Evolutionary conservation across 2,329 filamentous ascomycete species (phyloP).

Genomic region (Ophiostoma australiae): DNA sequence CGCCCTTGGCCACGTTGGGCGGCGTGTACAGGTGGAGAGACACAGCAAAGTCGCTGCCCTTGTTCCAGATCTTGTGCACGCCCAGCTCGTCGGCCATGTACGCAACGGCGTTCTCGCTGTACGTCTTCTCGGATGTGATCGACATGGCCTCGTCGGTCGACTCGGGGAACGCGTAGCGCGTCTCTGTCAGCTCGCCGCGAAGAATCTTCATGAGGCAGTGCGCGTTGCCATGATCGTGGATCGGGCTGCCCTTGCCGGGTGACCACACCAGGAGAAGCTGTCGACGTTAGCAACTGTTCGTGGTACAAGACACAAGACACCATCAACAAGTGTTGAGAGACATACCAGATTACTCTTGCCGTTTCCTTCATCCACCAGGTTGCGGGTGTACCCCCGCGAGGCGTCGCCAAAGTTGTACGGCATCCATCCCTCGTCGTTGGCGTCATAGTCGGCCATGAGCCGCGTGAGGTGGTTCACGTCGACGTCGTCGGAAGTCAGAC

Average conservation of each 20-base stretch:
- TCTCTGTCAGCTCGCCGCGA: constrained; percentile 73
- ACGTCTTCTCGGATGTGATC: constrained; percentile 62
- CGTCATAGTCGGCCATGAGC: constrained; percentile 71
- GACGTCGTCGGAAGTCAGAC: constrained; percentile 75
- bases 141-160: constrained; percentile 52
- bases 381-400: constrained; percentile 72
- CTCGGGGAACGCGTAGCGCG: constrained; percentile 69
- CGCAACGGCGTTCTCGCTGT: constrained; percentile 67
- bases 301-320: background rate
- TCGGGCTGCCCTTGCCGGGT: constrained; percentile 73
- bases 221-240: constrained; percentile 84
- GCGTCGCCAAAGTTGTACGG: constrained; percentile 69
- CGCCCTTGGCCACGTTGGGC: constrained; percentile 77
- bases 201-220: constrained; percentile 93
- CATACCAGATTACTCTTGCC: constrained; percentile 52
- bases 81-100: constrained; percentile 92
- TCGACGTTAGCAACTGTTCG: constrained; percentile 15
- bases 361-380: constrained; percentile 85
- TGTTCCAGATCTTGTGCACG: constrained; percentile 76
- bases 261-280: constrained; percentile 87
- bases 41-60: constrained; percentile 69
- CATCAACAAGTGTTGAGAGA: constrained; percentile 18
- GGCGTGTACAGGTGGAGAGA: constrained; percentile 88
- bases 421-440: constrained; percentile 64
- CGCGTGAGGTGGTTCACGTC: constrained; percentile 65